phyloP scores from a whole-genome alignment of 2,329 filamentous ascomycete species.

The Huntiella savannae region DNA sequence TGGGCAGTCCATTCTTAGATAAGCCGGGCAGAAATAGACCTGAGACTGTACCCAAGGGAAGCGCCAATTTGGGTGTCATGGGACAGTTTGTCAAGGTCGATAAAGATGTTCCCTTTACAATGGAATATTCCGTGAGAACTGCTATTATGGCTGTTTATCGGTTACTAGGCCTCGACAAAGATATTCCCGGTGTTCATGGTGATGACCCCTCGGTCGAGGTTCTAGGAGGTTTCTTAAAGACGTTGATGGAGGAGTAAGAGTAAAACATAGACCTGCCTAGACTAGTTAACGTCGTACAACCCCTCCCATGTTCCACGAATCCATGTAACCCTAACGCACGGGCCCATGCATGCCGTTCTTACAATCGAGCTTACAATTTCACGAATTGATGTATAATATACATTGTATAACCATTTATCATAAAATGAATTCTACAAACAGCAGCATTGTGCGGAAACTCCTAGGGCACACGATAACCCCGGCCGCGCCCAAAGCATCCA shows the following conservation, averaged over 20 bases:
- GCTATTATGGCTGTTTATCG: slow-evolving; percentile 20
- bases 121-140: slow-evolving; percentile 19
- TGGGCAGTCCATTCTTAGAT: slow-evolving; percentile 20
- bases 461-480: slow-evolving; percentile 30
- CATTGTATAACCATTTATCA: too few species aligned
- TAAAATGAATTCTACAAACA: slow-evolving; percentile 16
- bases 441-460: slow-evolving; percentile 40
- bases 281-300: too few species aligned
- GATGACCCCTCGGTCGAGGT: slow-evolving; percentile 11
- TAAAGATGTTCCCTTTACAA: slow-evolving; percentile 18
- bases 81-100: slow-evolving; percentile 24
- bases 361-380: too few species aligned
- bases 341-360: too few species aligned
- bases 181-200: slow-evolving; percentile 16
- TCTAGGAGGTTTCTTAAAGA: slow-evolving; percentile 12
- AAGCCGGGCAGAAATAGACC: slow-evolving; percentile 20
- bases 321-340: too few species aligned
- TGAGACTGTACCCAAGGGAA: slow-evolving; percentile 19
- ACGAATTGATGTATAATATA: too few species aligned
- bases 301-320: too few species aligned
- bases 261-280: too few species aligned
- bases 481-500: slow-evolving; percentile 25
- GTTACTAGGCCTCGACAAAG: slow-evolving; percentile 15
- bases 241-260: slow-evolving; percentile 8
- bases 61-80: slow-evolving; percentile 21